These are phyloP conservation scores for Quercus gilva DNA, from an alignment of 306 rosid genomes.

Conservation along the genomic window DNA sequence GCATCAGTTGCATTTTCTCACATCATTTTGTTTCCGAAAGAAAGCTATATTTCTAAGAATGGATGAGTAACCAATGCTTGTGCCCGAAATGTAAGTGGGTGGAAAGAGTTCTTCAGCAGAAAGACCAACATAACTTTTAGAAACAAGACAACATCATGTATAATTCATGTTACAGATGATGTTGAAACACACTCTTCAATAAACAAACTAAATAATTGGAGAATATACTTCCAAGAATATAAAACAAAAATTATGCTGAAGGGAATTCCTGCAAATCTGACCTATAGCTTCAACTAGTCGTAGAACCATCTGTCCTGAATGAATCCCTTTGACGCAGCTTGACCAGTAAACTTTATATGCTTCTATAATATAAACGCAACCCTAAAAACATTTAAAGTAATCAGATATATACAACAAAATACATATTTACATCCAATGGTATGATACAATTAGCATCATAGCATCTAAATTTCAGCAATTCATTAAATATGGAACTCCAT, in stretches of 20 bases:
- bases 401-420: constrained; percentile 12
- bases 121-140: constrained; percentile 1
- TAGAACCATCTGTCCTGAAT: constrained; percentile 88
- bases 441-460: background rate
- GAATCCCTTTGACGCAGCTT: constrained; percentile 87
- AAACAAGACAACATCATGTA: background rate
- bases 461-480: background rate
- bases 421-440: background rate
- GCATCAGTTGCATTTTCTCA: constrained; percentile 31
- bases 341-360: constrained; percentile 92
- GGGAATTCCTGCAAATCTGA: constrained; percentile 26
- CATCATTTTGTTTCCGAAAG: constrained; percentile 7
- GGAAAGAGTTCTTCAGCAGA: background rate
- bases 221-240: background rate
- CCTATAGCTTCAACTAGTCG: constrained; percentile 95
- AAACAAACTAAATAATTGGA: background rate
- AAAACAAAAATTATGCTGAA: background rate
- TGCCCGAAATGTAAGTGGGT: background rate
- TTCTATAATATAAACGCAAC: constrained; percentile 73
- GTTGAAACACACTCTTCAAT: background rate
- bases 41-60: background rate
- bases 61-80: background rate
- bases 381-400: constrained; percentile 47
- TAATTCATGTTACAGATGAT: background rate
- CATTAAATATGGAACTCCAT: background rate